Evolutionary conservation across 176 grass and related monocot species (phyloP).

Genomic region (Lolium multiflorum): DNA sequence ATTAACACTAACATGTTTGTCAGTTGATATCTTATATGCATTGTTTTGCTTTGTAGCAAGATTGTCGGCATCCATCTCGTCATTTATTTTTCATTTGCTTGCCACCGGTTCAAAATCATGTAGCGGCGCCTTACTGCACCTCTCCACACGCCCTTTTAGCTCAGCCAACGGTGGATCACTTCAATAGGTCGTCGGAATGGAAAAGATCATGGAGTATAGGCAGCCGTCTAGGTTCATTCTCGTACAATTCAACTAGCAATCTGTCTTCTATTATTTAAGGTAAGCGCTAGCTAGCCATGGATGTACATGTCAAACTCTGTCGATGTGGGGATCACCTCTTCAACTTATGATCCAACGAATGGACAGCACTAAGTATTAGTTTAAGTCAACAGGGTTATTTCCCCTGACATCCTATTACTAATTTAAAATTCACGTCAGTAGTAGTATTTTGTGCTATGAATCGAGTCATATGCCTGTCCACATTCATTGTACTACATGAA

Average conservation of each 20-base stretch:
- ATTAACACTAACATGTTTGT: not conserved
- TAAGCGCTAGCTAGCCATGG: not conserved
- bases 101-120: not conserved
- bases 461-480: not conserved
- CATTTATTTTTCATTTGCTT: not conserved
- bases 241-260: not conserved
- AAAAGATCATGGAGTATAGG: not conserved
- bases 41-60: not conserved
- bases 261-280: not conserved
- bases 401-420: not conserved
- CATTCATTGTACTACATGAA: too few species aligned
- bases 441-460: not conserved
- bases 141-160: not conserved
- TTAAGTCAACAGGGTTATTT: slow-evolving; percentile 20
- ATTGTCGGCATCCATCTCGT: slow-evolving; percentile 4
- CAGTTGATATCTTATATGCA: not conserved
- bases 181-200: not conserved
- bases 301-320: not conserved
- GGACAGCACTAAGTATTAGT: slow-evolving; percentile 19
- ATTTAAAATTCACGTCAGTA: not conserved
- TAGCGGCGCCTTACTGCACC: not conserved
- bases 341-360: not conserved
- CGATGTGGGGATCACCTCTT: not conserved
- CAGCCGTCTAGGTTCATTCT: not conserved
- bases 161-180: not conserved